phyloP scores from a whole-genome alignment of 2,329 filamentous ascomycete species.

The Fusarium sp. region DNA sequence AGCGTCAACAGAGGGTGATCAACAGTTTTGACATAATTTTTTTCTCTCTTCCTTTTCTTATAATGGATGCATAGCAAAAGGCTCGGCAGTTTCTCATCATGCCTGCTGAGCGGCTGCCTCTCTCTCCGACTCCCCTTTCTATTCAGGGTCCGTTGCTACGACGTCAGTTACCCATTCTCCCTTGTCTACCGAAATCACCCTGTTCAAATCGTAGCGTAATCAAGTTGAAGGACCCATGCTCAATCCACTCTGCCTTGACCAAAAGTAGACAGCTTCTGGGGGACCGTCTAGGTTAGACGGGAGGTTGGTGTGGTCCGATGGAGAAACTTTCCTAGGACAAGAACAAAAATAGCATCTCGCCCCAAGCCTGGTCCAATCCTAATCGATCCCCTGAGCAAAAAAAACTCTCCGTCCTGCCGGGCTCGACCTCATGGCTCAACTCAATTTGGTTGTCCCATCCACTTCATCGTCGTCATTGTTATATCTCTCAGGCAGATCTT shows the following conservation, averaged over 20 bases:
- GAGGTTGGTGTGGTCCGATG: conserved; percentile 24
- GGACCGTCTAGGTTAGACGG: conserved; percentile 1
- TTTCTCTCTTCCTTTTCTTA: background rate
- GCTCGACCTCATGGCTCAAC: background rate
- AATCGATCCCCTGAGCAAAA: background rate
- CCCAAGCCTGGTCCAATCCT: conserved; percentile 4
- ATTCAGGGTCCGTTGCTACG: conserved; percentile 2
- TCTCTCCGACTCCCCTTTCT: conserved; percentile 1
- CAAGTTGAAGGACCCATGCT: background rate
- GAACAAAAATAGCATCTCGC: conserved; percentile 30
- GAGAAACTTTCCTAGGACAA: conserved; percentile 21
- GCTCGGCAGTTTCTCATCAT: background rate
- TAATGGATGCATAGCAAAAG: background rate
- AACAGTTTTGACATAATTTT: background rate
- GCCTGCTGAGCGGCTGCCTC: conserved; percentile 7
- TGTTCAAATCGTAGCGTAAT: background rate
- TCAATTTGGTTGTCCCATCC: conserved; percentile 18
- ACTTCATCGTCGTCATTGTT: conserved; percentile 35
- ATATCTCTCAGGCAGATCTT: conserved; percentile 31
- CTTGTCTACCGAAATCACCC: conserved; percentile 12
- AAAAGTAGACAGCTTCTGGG: background rate
- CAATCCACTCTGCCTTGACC: background rate
- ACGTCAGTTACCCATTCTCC: conserved; percentile 5
- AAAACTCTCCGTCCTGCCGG: conserved; percentile 23
- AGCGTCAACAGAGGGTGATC: conserved; percentile 9